Base-by-base conservation (phyloP, 2,329 filamentous ascomycete species). In the Ascochyta clinopodiicola region DNA sequence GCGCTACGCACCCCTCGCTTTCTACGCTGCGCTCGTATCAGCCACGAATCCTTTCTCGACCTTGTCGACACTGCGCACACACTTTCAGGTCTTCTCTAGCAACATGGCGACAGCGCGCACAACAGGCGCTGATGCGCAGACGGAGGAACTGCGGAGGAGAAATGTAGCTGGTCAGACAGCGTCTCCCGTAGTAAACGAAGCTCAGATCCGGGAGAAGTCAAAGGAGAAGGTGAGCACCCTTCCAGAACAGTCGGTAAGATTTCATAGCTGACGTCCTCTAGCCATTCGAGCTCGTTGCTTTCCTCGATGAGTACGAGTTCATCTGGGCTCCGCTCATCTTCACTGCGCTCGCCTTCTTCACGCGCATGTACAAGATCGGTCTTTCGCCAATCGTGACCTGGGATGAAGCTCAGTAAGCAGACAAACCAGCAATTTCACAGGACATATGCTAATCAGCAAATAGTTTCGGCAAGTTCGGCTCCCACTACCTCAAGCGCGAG, bases 401-500 rank as follows among this genome's bases (percentile, higher is more conserved):
- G 88, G 88, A 90, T 74, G 88, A 90, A 79, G 88, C 88, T 66
- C 88, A 90, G 86, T 88, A 86, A 75, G 85, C 68, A 45, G 21
- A 42, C 17, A 21, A 27, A 22, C 17, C 24, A 6, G 25, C 21
- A 43, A 19, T 27, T 44, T 19, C 25, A 35, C 53, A 34, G 19
- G 34, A 17, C 37, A 24, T 50, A 35, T 24, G 59, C 70, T 74
- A 43, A 75, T 63, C 50, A 17, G n/a, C 25, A 36, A 4, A 55
- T 69, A 92, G 89, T 77, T 96, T 96, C 77, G 91, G 91, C 75
- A 99, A 99, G 81, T 99, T 99, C 78, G 95, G 95, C 62, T 98
- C 94, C 69, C 94, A 99, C 80, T 99, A 99, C 78, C 88, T 99
- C 74, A 97, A 99, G 78, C 91, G 94, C 77, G 95, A 99, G 79